phyloP scores from a whole-genome alignment of 441 rosid genomes.

The Biscutella laevigata region DNA sequence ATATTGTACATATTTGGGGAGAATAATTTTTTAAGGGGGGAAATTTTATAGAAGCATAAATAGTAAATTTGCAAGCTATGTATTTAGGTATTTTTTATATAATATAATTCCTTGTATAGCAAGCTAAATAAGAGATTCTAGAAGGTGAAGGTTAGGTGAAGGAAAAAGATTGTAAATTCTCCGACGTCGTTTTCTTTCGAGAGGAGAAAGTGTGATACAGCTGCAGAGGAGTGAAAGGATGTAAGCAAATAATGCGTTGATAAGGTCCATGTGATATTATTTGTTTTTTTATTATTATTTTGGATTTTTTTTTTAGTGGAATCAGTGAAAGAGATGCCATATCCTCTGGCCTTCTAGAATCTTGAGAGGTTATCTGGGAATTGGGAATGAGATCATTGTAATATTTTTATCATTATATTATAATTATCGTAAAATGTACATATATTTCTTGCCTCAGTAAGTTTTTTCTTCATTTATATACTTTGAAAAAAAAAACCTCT shows the following conservation, averaged over 20 bases:
- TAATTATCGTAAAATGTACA: conserved; percentile 15
- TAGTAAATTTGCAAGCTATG: background rate
- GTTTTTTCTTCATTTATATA: too few species aligned
- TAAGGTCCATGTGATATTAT: conserved; percentile 23
- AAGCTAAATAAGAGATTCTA: conserved; percentile 13
- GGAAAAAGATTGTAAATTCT: background rate
- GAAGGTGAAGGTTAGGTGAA: conserved; percentile 18
- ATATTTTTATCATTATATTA: background rate
- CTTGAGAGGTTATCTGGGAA: conserved; percentile 12
- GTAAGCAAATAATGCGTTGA: conserved; percentile 20
- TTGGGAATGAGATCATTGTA: background rate
- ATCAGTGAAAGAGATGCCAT: conserved; percentile 16
- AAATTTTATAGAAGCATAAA: conserved; percentile 8
- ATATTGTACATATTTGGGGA: conserved; percentile 25
- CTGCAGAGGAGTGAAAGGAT: conserved; percentile 16
- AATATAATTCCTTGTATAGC: conserved; percentile 8
- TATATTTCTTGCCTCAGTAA: too few species aligned
- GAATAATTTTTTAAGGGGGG: background rate
- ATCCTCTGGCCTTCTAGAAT: conserved; percentile 17
- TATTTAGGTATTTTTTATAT: conserved; percentile 2
- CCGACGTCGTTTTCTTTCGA: conserved; percentile 17
- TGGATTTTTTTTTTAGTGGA: conserved; percentile 20
- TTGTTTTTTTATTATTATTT: background rate
- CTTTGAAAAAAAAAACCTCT: too few species aligned
- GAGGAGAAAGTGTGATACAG: conserved; percentile 28